Evolutionary conservation across 805 yeast species (phyloP).

Genomic region (Ogataea zsoltii): DNA sequence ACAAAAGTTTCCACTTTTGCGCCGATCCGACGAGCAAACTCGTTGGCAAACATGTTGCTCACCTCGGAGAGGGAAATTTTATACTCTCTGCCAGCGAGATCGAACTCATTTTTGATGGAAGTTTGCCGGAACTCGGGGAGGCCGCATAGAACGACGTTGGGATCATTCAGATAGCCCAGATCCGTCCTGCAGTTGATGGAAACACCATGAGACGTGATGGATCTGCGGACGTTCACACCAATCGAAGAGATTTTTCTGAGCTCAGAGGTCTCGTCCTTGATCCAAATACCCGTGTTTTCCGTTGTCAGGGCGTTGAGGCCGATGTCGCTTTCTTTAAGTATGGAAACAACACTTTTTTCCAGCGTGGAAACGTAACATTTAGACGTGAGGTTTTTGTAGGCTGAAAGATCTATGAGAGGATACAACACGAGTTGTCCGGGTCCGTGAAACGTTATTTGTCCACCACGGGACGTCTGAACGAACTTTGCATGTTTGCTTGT

Average conservation of each 20-base stretch:
- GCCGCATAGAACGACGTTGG: slow-evolving; percentile 80
- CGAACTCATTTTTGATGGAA: slow-evolving; percentile 40
- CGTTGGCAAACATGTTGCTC: slow-evolving; percentile 44
- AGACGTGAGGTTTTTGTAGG: slow-evolving; percentile 51
- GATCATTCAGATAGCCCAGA: slow-evolving; percentile 61
- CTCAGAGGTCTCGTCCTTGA: slow-evolving; percentile 23
- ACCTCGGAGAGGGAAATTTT: slow-evolving; percentile 32
- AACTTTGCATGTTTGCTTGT: slow-evolving; percentile 52
- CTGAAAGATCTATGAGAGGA: slow-evolving; percentile 69
- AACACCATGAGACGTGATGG: slow-evolving; percentile 86
- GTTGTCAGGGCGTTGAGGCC: slow-evolving; percentile 52
- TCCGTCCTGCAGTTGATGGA: slow-evolving; percentile 80
- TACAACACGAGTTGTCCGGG: slow-evolving; percentile 92
- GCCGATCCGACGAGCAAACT: slow-evolving; percentile 42
- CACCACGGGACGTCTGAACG: slow-evolving; percentile 87
- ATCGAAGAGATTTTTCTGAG: slow-evolving; percentile 77
- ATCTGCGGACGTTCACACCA: slow-evolving; percentile 83
- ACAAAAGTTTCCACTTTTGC: slow-evolving; percentile 13
- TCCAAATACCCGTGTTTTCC: slow-evolving; percentile 89
- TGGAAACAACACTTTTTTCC: slow-evolving; percentile 37
- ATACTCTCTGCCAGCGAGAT: slow-evolving; percentile 17
- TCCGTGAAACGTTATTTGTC: slow-evolving; percentile 96
- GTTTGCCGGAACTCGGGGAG: slow-evolving; percentile 62
- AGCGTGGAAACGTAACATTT: slow-evolving; percentile 53
- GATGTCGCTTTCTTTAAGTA: slow-evolving; percentile 22